These are phyloP conservation scores for Sistotremastrum suecicum DNA, from an alignment of 768 basidiomycete genomes.

Conservation along the genomic window DNA sequence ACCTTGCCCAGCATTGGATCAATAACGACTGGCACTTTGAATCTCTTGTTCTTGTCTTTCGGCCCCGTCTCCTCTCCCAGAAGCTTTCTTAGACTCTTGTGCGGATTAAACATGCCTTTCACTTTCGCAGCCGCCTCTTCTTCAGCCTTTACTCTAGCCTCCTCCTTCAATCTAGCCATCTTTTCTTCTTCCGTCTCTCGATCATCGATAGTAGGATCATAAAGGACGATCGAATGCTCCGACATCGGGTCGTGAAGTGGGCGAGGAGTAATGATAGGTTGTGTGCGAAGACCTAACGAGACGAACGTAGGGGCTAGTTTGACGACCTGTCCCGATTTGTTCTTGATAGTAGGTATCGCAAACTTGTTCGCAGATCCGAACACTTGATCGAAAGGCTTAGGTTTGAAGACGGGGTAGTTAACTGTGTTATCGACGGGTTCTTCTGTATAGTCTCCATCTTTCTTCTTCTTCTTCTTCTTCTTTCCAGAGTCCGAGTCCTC, in stretches of 20 bases:
- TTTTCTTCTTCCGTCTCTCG: conserved; percentile 81
- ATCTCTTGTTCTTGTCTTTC: conserved; percentile 45
- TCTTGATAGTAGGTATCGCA: conserved; percentile 70
- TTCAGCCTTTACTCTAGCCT: conserved; percentile 45
- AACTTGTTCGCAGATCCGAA: conserved; percentile 38
- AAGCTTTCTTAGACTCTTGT: conserved; percentile 76
- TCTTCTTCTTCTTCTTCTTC: conserved; percentile 57
- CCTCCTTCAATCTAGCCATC: conserved; percentile 59
- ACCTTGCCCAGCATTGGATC: conserved; percentile 81
- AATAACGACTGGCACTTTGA: conserved; percentile 93
- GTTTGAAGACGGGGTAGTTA: conserved; percentile 63
- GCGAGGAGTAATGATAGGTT: conserved; percentile 66
- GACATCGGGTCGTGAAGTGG: conserved; percentile 97
- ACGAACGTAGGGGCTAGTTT: conserved; percentile 43
- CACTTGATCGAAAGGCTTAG: conserved; percentile 58
- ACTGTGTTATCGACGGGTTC: conserved; percentile 43
- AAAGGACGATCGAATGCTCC: conserved; percentile 93
- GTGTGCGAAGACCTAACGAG: conserved; percentile 77
- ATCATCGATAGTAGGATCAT: conserved; percentile 92
- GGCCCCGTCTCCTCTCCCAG: conserved; percentile 46
- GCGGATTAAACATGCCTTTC: conserved; percentile 73
- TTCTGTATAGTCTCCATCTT: conserved; percentile 46
- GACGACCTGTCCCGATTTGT: conserved; percentile 52
- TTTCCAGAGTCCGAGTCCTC: conserved; percentile 45
- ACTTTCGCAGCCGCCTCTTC: conserved; percentile 56